phyloP scores from a whole-genome alignment of 148 eudicot species.

The Cornus suecica region DNA sequence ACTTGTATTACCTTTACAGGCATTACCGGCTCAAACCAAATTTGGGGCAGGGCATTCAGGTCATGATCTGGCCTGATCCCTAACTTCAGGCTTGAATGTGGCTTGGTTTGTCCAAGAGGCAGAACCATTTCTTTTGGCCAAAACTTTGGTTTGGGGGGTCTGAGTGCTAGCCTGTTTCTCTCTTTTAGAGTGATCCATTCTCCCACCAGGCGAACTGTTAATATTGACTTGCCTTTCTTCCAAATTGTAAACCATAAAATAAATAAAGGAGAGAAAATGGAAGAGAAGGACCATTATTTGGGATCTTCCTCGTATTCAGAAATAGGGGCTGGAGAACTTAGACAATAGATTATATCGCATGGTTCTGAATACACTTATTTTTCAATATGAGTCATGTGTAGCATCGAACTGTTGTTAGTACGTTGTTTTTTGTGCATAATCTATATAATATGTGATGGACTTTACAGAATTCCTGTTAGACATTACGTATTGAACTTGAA shows the following conservation, averaged over 20 bases:
- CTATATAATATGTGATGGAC: not conserved
- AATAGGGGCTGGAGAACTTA: not conserved
- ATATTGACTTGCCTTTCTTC: not conserved
- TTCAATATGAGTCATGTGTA: not conserved
- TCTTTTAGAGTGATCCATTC: not conserved
- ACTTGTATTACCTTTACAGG: too few relatives aligned
- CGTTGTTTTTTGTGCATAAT: not conserved
- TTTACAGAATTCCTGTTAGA: not conserved
- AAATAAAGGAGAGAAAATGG: not conserved
- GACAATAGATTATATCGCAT: not conserved
- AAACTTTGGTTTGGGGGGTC: too few relatives aligned
- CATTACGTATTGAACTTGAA: not conserved
- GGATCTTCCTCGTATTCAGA: not conserved
- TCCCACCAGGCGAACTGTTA: not conserved
- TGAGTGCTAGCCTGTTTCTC: too few relatives aligned
- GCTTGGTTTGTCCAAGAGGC: too few relatives aligned
- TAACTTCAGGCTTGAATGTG: too few relatives aligned
- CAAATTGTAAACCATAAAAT: too few relatives aligned
- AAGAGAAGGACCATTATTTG: not conserved
- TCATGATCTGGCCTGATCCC: too few relatives aligned
- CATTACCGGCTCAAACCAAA: too few relatives aligned
- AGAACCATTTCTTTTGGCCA: too few relatives aligned
- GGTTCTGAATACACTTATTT: too few relatives aligned
- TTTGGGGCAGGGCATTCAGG: too few relatives aligned
- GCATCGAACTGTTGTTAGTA: not conserved